Percentiles rank a stretch among this genome's conserved stretches.
phyloP scores from a whole-genome alignment of 1,139 yeast genomes.

The Petasospora fabianii region DNA sequence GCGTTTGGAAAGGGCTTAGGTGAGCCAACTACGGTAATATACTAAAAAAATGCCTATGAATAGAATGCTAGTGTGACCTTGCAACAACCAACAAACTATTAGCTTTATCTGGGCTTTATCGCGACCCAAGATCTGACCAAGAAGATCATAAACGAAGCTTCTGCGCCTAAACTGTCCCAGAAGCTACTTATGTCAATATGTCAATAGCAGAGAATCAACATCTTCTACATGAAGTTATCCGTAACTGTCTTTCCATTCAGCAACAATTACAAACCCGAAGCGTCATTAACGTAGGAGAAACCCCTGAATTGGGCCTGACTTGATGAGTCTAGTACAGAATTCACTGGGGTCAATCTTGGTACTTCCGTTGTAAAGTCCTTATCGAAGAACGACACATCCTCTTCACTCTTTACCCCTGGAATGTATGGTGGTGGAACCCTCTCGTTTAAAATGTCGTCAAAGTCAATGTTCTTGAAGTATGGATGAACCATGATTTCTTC shows the following conservation, averaged over 20 bases:
- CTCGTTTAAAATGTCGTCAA: constrained; percentile 76
- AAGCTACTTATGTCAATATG: too few species aligned
- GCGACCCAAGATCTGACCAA: too few species aligned
- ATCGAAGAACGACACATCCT: constrained; percentile 91
- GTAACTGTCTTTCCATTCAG: neutral
- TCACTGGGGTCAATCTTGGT: constrained; percentile 93
- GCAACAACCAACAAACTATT: too few species aligned
- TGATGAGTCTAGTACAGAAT: constrained; percentile 76
- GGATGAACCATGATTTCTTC: constrained; percentile 93
- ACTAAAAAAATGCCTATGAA: too few species aligned
- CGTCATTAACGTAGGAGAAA: constrained; percentile 83
- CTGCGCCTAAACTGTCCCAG: too few species aligned
- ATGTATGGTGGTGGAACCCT: constrained; percentile 81
- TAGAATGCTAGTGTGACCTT: too few species aligned
- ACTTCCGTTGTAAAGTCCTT: constrained; percentile 93
- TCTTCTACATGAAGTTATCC: neutral
- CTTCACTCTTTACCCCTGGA: constrained; percentile 79
- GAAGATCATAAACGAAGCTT: too few species aligned
- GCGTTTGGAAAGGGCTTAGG: too few species aligned
- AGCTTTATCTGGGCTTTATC: too few species aligned
- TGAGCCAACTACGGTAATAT: too few species aligned
- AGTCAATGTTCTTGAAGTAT: constrained; percentile 83
- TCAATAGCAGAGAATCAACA: too few species aligned
- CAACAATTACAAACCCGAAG: constrained; percentile 16
- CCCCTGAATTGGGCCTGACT: constrained; percentile 98